Conservation (phyloP, 495 filamentous ascomycete genomes). For the Bombardia bombarda region DNA sequence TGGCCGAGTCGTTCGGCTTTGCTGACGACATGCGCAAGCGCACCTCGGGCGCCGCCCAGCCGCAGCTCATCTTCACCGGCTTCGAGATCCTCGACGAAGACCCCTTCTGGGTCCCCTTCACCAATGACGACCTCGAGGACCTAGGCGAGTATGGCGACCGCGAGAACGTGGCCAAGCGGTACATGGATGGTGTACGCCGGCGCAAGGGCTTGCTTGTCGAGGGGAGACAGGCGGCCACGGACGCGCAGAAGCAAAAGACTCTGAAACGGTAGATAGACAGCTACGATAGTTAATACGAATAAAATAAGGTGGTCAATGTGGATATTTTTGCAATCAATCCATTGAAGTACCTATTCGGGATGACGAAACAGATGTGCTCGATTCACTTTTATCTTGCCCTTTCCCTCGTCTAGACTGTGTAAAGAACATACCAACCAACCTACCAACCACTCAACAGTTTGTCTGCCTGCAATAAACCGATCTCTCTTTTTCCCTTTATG, state of each 20-base stretch:
- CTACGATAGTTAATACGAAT: too few relatives aligned
- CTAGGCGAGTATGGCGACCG: slow-evolving; percentile 84
- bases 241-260: slow-evolving; percentile 99
- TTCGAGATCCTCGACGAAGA: slow-evolving; percentile 88
- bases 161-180: slow-evolving; percentile 92
- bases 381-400: slow-evolving; percentile 10
- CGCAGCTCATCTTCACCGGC: slow-evolving; percentile 87
- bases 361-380: neutral
- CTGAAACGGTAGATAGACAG: slow-evolving; percentile 77
- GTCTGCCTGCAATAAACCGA: too few relatives aligned
- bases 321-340: too few relatives aligned
- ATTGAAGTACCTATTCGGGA: neutral
- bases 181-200: slow-evolving; percentile 80
- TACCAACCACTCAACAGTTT: neutral
- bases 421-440: neutral
- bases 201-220: slow-evolving; percentile 82
- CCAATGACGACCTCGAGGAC: slow-evolving; percentile 95
- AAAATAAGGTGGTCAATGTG: too few relatives aligned
- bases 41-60: slow-evolving; percentile 81
- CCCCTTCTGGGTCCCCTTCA: slow-evolving; percentile 95
- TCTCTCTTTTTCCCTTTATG: too few relatives aligned
- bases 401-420: slow-evolving; percentile 3
- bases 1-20: slow-evolving; percentile 94
- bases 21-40: slow-evolving; percentile 91
- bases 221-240: slow-evolving; percentile 59